These are phyloP conservation scores for Epithele typhae DNA, from an alignment of 768 basidiomycete species.

Conservation along the genomic window DNA sequence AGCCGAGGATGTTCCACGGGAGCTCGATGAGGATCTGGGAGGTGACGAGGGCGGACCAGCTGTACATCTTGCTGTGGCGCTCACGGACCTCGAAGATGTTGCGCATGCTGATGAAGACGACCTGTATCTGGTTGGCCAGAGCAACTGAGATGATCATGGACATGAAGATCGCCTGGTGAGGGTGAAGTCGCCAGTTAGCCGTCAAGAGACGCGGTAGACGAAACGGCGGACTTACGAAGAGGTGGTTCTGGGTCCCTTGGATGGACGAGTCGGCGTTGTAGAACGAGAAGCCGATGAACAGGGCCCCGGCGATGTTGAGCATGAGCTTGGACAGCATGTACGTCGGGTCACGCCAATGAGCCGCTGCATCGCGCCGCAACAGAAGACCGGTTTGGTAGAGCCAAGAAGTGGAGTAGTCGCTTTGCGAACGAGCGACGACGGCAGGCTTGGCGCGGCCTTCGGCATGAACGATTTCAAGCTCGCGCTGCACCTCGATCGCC, in stretches of 20 bases:
- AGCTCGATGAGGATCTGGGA: slow-evolving; percentile 36
- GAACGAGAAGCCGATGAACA: slow-evolving; percentile 42
- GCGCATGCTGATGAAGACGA: slow-evolving; percentile 35
- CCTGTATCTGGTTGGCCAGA: slow-evolving; percentile 38
- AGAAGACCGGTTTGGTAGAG: slow-evolving; percentile 30
- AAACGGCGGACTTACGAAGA: slow-evolving; percentile 29
- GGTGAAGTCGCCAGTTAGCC: too few species aligned
- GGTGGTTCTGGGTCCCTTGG: slow-evolving; percentile 39
- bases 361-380: slow-evolving; percentile 27
- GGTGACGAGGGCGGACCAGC: slow-evolving; percentile 33
- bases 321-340: slow-evolving; percentile 37
- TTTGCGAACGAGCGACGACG: slow-evolving; percentile 18
- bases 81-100: slow-evolving; percentile 39
- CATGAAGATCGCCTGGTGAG: slow-evolving; percentile 31
- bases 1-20: slow-evolving; percentile 39
- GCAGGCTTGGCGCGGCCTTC: slow-evolving; percentile 29
- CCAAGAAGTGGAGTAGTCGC: slow-evolving; percentile 37
- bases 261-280: slow-evolving; percentile 30
- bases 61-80: slow-evolving; percentile 38
- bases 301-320: slow-evolving; percentile 29
- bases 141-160: slow-evolving; percentile 30
- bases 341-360: slow-evolving; percentile 38
- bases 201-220: too few species aligned
- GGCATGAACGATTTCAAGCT: slow-evolving; percentile 41
- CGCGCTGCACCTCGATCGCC: slow-evolving; percentile 30